Evolutionary conservation across 805 yeast genomes (phyloP).

Genomic region (Saccharomycopsis fibuligera): DNA sequence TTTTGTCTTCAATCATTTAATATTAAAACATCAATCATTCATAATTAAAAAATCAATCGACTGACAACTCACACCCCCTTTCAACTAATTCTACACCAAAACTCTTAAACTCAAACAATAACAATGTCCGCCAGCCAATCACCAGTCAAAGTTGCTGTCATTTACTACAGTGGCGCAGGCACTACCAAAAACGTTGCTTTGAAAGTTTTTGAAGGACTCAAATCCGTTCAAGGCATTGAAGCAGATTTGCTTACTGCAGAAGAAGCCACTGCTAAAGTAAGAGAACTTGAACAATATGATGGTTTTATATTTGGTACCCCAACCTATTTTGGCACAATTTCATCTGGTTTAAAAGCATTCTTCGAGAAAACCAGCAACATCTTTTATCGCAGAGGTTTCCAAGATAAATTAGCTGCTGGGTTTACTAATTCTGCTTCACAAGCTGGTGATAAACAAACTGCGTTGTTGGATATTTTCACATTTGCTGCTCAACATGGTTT

Average conservation of each 20-base stretch:
- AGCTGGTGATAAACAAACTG: slow-evolving; percentile 16
- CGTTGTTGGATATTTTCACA: slow-evolving; percentile 7
- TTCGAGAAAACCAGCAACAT: slow-evolving; percentile 8
- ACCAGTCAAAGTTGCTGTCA: slow-evolving; percentile 22
- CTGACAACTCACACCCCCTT: no score
- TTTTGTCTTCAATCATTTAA: no score
- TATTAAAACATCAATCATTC: no score
- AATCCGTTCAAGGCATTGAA: background rate
- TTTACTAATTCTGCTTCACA: slow-evolving; percentile 16
- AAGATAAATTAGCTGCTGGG: slow-evolving; percentile 16
- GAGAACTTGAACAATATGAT: slow-evolving; percentile 7
- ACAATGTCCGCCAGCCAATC: slow-evolving; percentile 8
- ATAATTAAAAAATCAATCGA: no score
- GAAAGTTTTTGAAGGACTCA: slow-evolving; percentile 10
- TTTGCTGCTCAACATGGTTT: slow-evolving; percentile 20
- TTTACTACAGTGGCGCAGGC: slow-evolving; percentile 21
- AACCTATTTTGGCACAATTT: slow-evolving; percentile 17
- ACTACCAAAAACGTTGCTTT: slow-evolving; percentile 17
- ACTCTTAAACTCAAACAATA: no score
- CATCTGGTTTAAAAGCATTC: slow-evolving; percentile 13
- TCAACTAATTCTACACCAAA: no score
- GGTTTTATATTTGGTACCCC: slow-evolving; percentile 18
- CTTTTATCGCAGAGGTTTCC: slow-evolving; percentile 9
- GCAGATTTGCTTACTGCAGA: slow-evolving; percentile 13
- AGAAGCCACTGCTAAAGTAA: slow-evolving; percentile 8